Base-by-base conservation (phyloP, 1,284 basidiomycete genomes). In the Pyrrhoderma lamaoense region DNA sequence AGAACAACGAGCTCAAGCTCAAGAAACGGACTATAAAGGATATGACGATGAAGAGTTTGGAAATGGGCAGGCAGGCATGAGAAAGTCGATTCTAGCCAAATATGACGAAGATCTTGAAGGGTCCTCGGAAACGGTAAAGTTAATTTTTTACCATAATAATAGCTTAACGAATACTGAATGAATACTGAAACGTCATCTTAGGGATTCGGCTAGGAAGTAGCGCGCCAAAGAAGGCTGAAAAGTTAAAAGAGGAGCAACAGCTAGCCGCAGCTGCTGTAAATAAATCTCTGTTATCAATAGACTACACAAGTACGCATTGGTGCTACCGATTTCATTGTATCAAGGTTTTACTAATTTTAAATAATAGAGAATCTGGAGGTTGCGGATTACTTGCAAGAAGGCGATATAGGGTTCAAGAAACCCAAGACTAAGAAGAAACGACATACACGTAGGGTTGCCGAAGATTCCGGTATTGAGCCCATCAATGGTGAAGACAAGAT, bases 11-110 rank as follows among this genome's bases (percentile, higher is more conserved):
- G 51, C 71, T 90, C 37, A 96, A 96, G 69, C 87, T 88, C 49
- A 96, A 95, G 70, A 87, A 82, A 79, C 81, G 42, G 83, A 89
- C 61, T 99, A 99, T 64, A 95, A 90, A 0, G 95, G 95, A 19
- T 93, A 93, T 64, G 95, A 99, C 62, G 95, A 99, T 60, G 93
- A 96, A 2, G 94, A 97, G 62, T 93, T 95, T 58, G 70, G 71
- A 14, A 77, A 79, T 23, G 84, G 86, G 35, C 77, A 77, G 62
- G 78, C 76, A 39, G 91, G 89, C 18, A 75, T 84, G 72, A 92
- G 89, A 64, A 79, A 82, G 11, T 79, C 87, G n/a, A 76, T 99
- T 34, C 70, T 99, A 40, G 75, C 87, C 42, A 99, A 99, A 65
- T 99, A 99, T 63, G 95, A 99, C 61, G 90, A 94, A 58, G 89